Conservation (phyloP, 352 stramenopile species). For the Phytophthora rubi region DNA sequence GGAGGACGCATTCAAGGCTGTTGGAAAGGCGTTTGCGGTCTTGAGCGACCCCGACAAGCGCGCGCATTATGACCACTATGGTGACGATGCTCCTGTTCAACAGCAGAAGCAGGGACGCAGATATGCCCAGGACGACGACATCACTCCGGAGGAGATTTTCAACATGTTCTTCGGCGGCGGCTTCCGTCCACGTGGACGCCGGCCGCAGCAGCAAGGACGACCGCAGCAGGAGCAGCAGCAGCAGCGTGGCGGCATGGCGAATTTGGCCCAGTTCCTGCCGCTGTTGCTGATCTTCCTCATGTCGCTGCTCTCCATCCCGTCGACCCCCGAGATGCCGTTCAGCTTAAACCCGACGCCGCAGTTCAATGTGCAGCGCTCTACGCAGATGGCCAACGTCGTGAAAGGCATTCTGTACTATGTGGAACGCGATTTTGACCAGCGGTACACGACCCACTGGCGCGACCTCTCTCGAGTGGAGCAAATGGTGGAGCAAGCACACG, state of each 20-base stretch:
- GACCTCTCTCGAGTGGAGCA: conserved; percentile 86
- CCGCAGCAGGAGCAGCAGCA: conserved; percentile 39
- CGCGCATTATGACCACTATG: conserved; percentile 86
- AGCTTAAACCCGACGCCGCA: conserved; percentile 81
- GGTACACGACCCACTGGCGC: conserved; percentile 87
- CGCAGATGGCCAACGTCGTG: conserved; percentile 82
- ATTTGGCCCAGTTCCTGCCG: conserved; percentile 84
- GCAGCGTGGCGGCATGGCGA: conserved; percentile 48
- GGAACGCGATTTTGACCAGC: conserved; percentile 84
- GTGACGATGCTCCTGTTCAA: conserved; percentile 59
- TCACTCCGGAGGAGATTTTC: conserved; percentile 92
- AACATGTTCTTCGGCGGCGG: conserved; percentile 93
- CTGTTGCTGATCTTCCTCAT: conserved; percentile 88
- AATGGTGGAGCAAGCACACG: conserved; percentile 86
- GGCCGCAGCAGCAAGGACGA: conserved; percentile 50
- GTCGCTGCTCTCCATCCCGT: conserved; percentile 81
- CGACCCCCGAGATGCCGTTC: conserved; percentile 77
- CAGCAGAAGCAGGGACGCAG: conserved; percentile 44
- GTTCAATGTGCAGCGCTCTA: conserved; percentile 77
- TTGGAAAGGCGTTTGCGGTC: conserved; percentile 94
- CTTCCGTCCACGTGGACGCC: conserved; percentile 64
- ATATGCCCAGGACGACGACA: conserved; percentile 78
- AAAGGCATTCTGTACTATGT: conserved; percentile 92
- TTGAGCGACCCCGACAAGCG: conserved; percentile 91
- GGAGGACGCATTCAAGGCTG: conserved; percentile 98